phyloP scores from a whole-genome alignment of 495 filamentous ascomycete genomes.

The Lasiosphaeria miniovina region DNA sequence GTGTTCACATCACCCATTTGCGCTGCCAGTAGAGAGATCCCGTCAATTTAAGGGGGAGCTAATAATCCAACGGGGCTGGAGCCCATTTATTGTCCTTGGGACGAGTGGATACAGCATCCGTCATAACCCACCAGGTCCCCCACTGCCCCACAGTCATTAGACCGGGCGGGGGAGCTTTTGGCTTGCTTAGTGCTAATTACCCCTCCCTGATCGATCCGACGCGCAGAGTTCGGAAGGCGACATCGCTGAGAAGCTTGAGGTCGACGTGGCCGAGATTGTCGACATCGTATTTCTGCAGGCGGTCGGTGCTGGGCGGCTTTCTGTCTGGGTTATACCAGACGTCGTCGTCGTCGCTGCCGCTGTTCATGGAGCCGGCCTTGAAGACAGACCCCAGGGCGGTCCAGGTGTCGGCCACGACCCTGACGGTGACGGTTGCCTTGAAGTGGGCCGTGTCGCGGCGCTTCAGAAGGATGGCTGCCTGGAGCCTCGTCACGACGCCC shows the following conservation, averaged over 20 bases:
- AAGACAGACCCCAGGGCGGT: background rate
- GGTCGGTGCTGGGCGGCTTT: constrained; percentile 15
- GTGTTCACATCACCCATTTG: no score
- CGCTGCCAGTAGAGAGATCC: no score
- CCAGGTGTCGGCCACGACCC: constrained; percentile 14
- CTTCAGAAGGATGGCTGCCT: constrained; percentile 23
- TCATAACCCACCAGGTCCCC: no score
- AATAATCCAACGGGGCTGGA: no score
- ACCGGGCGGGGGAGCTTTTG: no score
- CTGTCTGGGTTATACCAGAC: constrained; percentile 17
- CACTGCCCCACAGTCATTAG: no score
- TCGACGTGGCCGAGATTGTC: constrained; percentile 17
- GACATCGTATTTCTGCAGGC: constrained; percentile 18
- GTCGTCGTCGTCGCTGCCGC: constrained; percentile 16
- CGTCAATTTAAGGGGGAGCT: no score
- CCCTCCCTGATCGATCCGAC: background rate
- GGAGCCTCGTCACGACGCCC: constrained; percentile 20
- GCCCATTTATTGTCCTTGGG: no score
- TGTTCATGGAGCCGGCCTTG: background rate
- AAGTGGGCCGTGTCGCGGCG: constrained; percentile 17
- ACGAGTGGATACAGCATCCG: no score
- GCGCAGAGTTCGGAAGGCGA: background rate
- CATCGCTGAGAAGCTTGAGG: background rate
- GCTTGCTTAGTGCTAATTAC: background rate
- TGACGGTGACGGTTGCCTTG: constrained; percentile 20